Evolutionary conservation across 176 grass and related monocot genomes (phyloP), one percentile per base, ranked within the genome.

Genomic region (Eremochloa ophiuroides): DNA sequence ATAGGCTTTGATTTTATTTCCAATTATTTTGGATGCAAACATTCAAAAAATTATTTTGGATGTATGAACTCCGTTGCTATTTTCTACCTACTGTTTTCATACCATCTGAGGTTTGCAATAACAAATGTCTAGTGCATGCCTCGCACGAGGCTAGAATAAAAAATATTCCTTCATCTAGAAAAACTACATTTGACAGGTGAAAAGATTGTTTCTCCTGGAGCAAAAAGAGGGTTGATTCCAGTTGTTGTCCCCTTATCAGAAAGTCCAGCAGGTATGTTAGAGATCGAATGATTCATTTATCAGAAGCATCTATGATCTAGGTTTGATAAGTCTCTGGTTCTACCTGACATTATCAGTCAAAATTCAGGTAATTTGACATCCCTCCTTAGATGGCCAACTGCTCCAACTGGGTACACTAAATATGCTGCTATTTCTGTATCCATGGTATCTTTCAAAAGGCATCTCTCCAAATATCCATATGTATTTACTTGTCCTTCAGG

Each of bases 381-480:
- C 40, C 85, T 95, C 11, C 88, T 95, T 39, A 99, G 96, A 90
- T 99, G 96, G 96, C 96, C 96, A 69, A 99, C 96, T n/a, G 86
- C 96, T 90, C 96, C 96, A 79, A 75, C 88, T 8, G 90, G 93
- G 91, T 95, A 95, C 82, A 80, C 74, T 79, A 8, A 47, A 50
- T 64, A 27, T 81, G 0, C 25, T 80, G 0, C 58, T 15, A 31
- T 22, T 48, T 56, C 15, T 83, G 10, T 22, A 17, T 50, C 28
- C 55, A 11, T 83, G 50, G 44, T 23, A 77, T 75, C 30, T 70
- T 39, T 37, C 53, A 75, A 66, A 22, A 68, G 56, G 48, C 76
- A 60, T 82, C 82, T 61, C 20, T 83, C 10, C 30, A 37, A 53
- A 17, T 80, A 14, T 79, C 25, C 20, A 50, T 76, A 14, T 79